Evolutionary conservation across 176 grass and related monocot species (phyloP).

Genomic region (Hyparrhenia diplandra): DNA sequence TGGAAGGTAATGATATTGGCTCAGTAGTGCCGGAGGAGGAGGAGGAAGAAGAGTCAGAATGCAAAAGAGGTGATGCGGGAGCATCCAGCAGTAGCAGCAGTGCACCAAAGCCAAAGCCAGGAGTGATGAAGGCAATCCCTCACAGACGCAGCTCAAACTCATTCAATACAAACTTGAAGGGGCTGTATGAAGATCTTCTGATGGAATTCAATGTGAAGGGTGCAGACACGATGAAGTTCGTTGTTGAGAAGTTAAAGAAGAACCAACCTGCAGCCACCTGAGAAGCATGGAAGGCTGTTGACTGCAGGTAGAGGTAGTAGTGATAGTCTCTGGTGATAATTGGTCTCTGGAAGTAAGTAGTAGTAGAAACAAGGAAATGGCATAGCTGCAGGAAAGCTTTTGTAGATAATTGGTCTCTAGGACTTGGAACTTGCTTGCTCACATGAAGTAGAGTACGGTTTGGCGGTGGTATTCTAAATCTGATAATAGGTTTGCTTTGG

Average conservation of each 20-base stretch:
- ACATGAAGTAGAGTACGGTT: not conserved
- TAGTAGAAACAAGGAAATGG: not conserved
- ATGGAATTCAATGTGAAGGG: constrained; percentile 95
- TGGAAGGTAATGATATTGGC: constrained; percentile 58
- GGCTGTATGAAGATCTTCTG: constrained; percentile 69
- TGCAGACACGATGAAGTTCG: constrained; percentile 62
- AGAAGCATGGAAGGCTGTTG: not conserved
- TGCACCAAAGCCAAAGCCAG: not conserved
- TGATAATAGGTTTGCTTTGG: not conserved
- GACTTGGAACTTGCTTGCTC: constrained; percentile 9
- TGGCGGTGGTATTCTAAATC: not conserved
- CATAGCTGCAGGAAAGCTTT: constrained; percentile 16
- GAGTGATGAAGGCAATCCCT: not conserved
- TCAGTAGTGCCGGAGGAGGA: constrained; percentile 42
- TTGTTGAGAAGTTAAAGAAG: constrained; percentile 53
- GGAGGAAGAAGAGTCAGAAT: constrained; percentile 23
- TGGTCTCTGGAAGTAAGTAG: not conserved
- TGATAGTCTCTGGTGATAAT: not conserved
- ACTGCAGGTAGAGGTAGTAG: not conserved
- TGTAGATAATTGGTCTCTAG: constrained; percentile 33
- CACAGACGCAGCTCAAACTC: not conserved
- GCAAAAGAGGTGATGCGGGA: not conserved
- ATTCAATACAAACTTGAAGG: constrained; percentile 32
- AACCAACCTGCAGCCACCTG: constrained; percentile 33
- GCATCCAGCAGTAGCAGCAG: constrained; percentile 25